phyloP scores from a whole-genome alignment of 805 yeast species.

The Saturnispora zaruensis region DNA sequence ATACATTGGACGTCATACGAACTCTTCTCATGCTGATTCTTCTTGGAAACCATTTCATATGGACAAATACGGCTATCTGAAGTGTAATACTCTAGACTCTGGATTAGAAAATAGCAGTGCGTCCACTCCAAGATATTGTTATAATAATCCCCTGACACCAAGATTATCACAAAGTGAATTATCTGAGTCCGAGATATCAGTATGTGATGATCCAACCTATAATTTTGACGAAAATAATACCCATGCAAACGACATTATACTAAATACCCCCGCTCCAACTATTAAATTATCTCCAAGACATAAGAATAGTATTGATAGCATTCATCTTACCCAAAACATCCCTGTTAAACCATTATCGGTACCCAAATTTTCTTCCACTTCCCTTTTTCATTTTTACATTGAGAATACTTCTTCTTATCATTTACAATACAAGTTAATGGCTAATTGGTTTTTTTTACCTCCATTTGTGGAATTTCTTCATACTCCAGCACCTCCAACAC shows the following conservation, averaged over 20 bases:
- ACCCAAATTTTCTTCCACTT: constrained; percentile 25
- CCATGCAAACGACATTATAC: no score
- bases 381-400: constrained; percentile 23
- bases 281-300: background rate
- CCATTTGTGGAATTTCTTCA: constrained; percentile 29
- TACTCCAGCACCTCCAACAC: constrained; percentile 30
- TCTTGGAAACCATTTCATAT: constrained; percentile 25
- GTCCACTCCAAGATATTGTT: background rate
- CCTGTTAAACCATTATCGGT: constrained; percentile 11
- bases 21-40: constrained; percentile 9
- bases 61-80: constrained; percentile 24
- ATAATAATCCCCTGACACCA: constrained; percentile 1
- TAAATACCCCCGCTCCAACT: constrained; percentile 1
- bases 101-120: background rate
- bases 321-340: background rate
- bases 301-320: background rate
- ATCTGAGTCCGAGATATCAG: constrained; percentile 8
- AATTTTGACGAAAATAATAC: background rate
- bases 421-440: constrained; percentile 21
- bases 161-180: constrained; percentile 6
- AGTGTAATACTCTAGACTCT: background rate
- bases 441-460: constrained; percentile 31
- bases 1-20: constrained; percentile 21
- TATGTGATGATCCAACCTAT: constrained; percentile 1
- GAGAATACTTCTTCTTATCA: constrained; percentile 22